Base-by-base conservation (phyloP, 2,329 filamentous ascomycete genomes). In the Arachnomyces sp. region DNA sequence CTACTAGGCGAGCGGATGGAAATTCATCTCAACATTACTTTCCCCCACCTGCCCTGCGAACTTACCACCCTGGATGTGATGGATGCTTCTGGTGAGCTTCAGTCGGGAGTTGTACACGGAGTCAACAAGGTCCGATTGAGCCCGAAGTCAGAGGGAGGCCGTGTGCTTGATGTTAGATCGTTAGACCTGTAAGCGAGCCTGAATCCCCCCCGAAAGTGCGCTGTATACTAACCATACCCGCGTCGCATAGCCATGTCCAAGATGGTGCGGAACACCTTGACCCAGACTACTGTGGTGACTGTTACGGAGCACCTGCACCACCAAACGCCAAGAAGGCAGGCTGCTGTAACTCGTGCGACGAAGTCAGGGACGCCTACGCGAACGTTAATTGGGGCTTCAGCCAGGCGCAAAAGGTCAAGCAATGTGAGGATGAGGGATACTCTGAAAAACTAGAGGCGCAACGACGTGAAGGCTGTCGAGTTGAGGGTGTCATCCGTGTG, bases 1-100 rank as follows among this genome's bases (percentile, higher is more conserved):
- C 59, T n/a, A n/a, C n/a, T 52, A 87, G 84, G 87, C 63, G 89
- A 98, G 73, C 87, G 90, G 65, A 96, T 98, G 90, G 92, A 96
- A 63, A 98, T 98, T 50, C 88, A 94, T 63, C 77, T 98, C 65
- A 98, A 98, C 70, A 81, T 98, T 44, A 92, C 87, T 34, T 98
- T 98, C 61, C 92, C 92, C 7, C 81, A 81, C 47, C 77, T 98
- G 51, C 92, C 92, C 7, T 98, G 92, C 68, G 90, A 96, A 65
- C 79, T 98, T 38, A 73, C 96, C 50, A 95, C 92, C 9, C 81
- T 98, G 54, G 92, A 98, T 62, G 90, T 98, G 42, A 98, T 98
- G 92, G 92, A 98, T 66, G 90, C 96, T 17, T 94, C 88, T 15
- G 92, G 92, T 48, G 92, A 98, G 65, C 84, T 95, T 58, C 92